Percentiles rank a stretch among this genome's conserved stretches.
Conservation (phyloP, 73 alveolate species). For the Tetrahymena borealis region DNA sequence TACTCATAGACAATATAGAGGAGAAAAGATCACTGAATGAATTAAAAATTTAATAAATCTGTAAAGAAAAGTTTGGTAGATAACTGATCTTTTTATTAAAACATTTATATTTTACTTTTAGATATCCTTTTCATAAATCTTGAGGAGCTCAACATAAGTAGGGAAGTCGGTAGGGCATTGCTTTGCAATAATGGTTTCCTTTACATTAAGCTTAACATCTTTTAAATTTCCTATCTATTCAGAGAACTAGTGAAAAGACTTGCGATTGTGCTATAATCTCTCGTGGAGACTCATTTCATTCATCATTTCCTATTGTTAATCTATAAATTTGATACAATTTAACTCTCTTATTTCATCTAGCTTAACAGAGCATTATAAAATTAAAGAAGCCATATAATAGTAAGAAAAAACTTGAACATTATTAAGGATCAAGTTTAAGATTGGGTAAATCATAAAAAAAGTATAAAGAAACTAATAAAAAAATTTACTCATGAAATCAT, state of each 20-base stretch:
- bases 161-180: not conserved
- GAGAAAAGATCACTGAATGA: not conserved
- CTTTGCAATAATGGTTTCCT: not conserved
- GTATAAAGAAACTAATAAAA: not conserved
- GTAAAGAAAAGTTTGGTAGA: not conserved
- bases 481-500: not conserved
- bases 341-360: not conserved
- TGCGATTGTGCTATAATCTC: not conserved
- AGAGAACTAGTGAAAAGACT: not conserved
- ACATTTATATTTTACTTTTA: not conserved
- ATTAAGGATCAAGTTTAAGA: too few relatives aligned
- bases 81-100: not conserved
- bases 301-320: not conserved
- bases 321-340: not conserved
- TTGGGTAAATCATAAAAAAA: too few relatives aligned
- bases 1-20: too few relatives aligned
- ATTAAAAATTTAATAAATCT: too few relatives aligned
- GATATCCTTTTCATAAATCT: not conserved
- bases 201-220: not conserved
- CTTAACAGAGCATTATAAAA: too few relatives aligned
- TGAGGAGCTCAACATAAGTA: not conserved
- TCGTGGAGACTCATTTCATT: not conserved
- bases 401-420: too few relatives aligned
- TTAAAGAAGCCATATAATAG: too few relatives aligned
- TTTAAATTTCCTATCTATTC: not conserved